Base-by-base conservation (phyloP, 2,329 filamentous ascomycete species). In the Cladobotryum protrusum region DNA sequence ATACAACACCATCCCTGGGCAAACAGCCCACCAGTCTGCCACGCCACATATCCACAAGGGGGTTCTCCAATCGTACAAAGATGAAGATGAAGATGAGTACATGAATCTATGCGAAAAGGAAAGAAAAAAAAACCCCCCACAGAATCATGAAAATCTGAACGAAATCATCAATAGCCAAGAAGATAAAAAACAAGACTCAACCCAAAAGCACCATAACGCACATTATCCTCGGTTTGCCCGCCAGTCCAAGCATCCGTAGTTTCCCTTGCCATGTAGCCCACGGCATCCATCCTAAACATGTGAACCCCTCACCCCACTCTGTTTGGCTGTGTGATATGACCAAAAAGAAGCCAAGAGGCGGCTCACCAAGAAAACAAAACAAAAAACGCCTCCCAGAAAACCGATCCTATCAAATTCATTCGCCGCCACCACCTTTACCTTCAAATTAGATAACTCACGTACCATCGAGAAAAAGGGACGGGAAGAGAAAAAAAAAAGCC, bases 341-440 rank as follows among this genome's bases (percentile, higher is more conserved):
- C 24, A 29, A 29, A 8, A 29, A 29, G 20, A 33, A 47, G 40
- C 36, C 20, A 47, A 32, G 17, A 51, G 40, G 11, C 42, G 36
- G 24, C 48, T 36, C 35, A 19, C 20, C 37, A 11, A 24, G 18
- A 50, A 42, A 49, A 33, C 41, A 40, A 40, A 47, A 43, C n/a
- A 35, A 29, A 32, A 32, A 18, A 42, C 24, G 35, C 40, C 49
- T 5, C 35, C 35, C 14, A 37, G 35, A n/a, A n/a, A 37, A 37
- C 35, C 14, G 35, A 37, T 37, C 17, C 14, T n/a, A 37, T 17
- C 35, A 29, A 29, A 29, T 29, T 29, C 35, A 37, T 37, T n/a
- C 35, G 35, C 35, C 35, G 17, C 35, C 35, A n/a, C 35, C 35
- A 17, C 35, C 4, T 24, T 24, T 7, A 24, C 24, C 24, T 29